Base-by-base conservation (phyloP, 148 eudicot genomes). In the Persicaria tinctoria region DNA sequence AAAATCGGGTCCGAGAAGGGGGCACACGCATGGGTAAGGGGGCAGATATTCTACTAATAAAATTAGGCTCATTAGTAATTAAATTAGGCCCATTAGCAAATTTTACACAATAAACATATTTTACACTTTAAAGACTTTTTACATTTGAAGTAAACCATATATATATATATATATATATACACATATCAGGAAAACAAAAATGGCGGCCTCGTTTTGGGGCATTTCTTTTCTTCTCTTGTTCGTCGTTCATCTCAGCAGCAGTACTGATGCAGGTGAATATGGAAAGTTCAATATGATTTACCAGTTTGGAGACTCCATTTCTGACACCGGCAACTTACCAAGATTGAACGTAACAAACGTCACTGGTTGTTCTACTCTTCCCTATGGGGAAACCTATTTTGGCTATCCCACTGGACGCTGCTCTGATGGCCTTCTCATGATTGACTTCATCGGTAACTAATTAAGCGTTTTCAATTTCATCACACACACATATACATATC, bases 401-500 rank as follows among this genome's bases (percentile, higher is more conserved):
- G 59, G 59, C 1, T n/a, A 55, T 18, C 59, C 59, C 1, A 82
- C 87, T 1, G 82, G 85, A 3, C 82, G 82, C 45, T 80, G 81
- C 68, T 82, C 87, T 8, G 77, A 85, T 38, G 87, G 87, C 46
- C 80, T 82, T 27, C 75, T 85, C 11, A 85, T 85, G 74, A 76
- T 85, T 6, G 87, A 85, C 48, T 82, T 70, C 64, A 46, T 80
- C 63, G 87, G 87, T n/a, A n/a, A n/a, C n/a, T n/a, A n/a, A n/a
- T n/a, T 82, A 82, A 10, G 16, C 46, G 32, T 27, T 27, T 27
- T 27, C 32, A 0, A 0, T 27, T 1, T 0, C 32, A 27, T 27
- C 1, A 27, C 32, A 27, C 1, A 27, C 32, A n/a, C n/a, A n/a
- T n/a, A n/a, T n/a, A n/a, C n/a, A n/a, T n/a, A n/a, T n/a, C n/a